Conservation (phyloP, 2,329 filamentous ascomycete species). For the Rutstroemia sp. region DNA sequence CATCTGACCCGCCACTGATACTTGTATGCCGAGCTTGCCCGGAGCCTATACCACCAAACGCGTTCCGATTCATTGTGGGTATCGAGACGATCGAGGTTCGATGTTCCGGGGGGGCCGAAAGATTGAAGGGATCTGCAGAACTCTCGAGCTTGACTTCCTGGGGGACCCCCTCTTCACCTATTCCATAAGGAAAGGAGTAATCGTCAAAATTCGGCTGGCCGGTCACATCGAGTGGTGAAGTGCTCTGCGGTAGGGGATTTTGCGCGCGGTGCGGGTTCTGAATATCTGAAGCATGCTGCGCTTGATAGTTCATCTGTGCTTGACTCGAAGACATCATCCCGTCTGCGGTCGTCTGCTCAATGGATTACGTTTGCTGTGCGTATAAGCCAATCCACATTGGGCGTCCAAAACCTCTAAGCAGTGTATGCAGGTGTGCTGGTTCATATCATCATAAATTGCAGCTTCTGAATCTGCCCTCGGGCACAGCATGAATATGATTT, state of each 20-base stretch:
- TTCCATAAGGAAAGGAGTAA: slow-evolving; percentile 44
- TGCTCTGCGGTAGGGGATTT: slow-evolving; percentile 4
- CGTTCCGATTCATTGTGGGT: slow-evolving; percentile 15
- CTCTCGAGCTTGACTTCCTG: slow-evolving; percentile 27
- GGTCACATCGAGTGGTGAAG: slow-evolving; percentile 21
- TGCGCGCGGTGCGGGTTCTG: background rate
- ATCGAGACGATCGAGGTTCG: slow-evolving; percentile 21
- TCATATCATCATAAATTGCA: background rate
- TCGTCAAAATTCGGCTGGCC: slow-evolving; percentile 38
- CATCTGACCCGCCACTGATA: slow-evolving; percentile 28
- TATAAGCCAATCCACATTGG: background rate
- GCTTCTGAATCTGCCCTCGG: background rate
- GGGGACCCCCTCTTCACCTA: slow-evolving; percentile 33
- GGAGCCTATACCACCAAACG: slow-evolving; percentile 18
- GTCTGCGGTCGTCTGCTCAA: background rate
- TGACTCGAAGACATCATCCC: slow-evolving; percentile 1
- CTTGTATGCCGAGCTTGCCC: slow-evolving; percentile 18
- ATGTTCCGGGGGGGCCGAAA: slow-evolving; percentile 17
- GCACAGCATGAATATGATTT: background rate
- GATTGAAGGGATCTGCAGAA: slow-evolving; percentile 20
- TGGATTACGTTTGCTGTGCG: background rate
- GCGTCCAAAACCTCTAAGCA: background rate
- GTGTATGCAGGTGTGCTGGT: background rate
- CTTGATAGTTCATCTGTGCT: background rate
- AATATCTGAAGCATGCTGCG: slow-evolving; percentile 1